Evolutionary conservation across 345 rosid species (phyloP).

Genomic region (Ailanthus altissimus): DNA sequence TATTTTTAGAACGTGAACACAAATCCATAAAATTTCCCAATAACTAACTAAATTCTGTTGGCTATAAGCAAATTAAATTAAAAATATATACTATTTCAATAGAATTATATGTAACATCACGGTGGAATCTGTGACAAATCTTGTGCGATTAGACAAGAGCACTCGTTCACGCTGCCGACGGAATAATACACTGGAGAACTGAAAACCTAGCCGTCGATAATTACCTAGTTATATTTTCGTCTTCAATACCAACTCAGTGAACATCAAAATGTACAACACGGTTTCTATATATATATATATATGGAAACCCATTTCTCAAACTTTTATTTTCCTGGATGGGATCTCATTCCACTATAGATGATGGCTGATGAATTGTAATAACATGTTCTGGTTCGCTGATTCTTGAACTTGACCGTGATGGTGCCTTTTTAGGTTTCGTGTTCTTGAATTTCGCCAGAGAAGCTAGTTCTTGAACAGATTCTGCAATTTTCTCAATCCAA

Average conservation of each 20-base stretch:
- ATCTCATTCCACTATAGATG: background rate
- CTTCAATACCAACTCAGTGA: background rate
- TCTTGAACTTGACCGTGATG: background rate
- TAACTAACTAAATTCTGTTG: too few species aligned
- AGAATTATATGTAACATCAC: too few species aligned
- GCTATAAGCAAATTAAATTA: too few species aligned
- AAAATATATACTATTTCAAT: too few species aligned
- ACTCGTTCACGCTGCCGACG: background rate
- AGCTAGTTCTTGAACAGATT: slow-evolving; percentile 36
- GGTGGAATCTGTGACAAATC: too few species aligned
- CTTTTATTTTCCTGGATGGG: background rate
- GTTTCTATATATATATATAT: too few species aligned
- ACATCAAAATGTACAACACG: background rate
- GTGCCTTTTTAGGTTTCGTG: slow-evolving; percentile 8
- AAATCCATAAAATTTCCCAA: too few species aligned
- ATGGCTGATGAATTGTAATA: slow-evolving; percentile 9
- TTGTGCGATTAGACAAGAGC: too few species aligned
- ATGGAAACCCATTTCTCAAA: background rate
- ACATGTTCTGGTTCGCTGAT: slow-evolving; percentile 9
- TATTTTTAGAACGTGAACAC: too few species aligned
- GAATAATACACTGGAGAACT: background rate
- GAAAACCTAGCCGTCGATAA: background rate
- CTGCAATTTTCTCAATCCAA: slow-evolving; percentile 31
- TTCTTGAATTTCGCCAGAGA: slow-evolving; percentile 28
- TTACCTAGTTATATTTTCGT: background rate